Conservation (phyloP, 305 asterid genomes). For the Rubia balearica region DNA sequence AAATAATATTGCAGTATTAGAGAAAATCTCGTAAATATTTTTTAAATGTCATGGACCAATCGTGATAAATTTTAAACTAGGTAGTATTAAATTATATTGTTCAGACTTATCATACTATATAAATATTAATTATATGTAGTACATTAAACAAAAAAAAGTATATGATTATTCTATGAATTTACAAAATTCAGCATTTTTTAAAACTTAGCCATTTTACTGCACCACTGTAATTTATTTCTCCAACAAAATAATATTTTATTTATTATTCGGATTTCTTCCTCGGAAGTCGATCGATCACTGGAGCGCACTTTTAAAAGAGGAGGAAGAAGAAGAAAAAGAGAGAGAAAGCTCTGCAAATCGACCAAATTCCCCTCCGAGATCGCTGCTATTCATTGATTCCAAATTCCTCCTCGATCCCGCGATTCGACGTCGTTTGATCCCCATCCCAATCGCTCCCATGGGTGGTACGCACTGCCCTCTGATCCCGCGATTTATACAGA, state of each 20-base stretch:
- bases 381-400: conserved; percentile 4
- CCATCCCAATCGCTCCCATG: conserved; percentile 13
- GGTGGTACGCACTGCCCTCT: conserved; percentile 12
- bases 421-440: conserved; percentile 14
- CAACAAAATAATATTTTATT: not conserved
- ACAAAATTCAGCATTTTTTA: too few relatives aligned
- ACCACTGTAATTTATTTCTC: not conserved
- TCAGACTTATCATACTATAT: too few relatives aligned
- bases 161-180: too few relatives aligned
- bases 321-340: not conserved
- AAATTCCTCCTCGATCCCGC: conserved; percentile 6
- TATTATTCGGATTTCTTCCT: conserved; percentile 1
- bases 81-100: too few relatives aligned
- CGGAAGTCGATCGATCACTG: conserved; percentile 7
- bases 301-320: conserved; percentile 14
- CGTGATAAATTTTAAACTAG: too few relatives aligned
- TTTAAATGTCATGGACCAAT: too few relatives aligned
- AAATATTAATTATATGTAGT: too few relatives aligned
- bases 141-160: too few relatives aligned
- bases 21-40: too few relatives aligned
- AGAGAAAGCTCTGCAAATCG: not conserved
- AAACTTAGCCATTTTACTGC: too few relatives aligned
- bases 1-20: too few relatives aligned
- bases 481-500: conserved; percentile 18
- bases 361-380: conserved; percentile 10